phyloP scores from a whole-genome alignment of 1,284 basidiomycete species.

The Tetrapyrgos nigripes region DNA sequence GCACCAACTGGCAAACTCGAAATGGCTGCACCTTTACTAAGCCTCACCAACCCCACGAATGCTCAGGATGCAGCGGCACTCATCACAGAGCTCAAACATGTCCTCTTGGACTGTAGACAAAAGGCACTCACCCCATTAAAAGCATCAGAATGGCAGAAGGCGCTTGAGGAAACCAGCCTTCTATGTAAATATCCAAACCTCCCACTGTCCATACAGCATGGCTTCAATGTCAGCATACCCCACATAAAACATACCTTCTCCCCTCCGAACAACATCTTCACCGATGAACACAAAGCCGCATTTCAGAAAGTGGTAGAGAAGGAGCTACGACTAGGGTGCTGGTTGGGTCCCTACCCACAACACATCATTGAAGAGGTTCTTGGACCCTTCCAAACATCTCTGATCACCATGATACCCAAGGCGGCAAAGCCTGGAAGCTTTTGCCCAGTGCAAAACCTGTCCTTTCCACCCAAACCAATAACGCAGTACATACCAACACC shows the following conservation, averaged over 20 bases:
- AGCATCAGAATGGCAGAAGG: not conserved
- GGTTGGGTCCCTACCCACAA: constrained; percentile 15
- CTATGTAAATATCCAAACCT: constrained; percentile 9
- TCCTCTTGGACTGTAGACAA: not conserved
- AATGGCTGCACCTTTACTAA: constrained; percentile 18
- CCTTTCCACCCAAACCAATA: constrained; percentile 17
- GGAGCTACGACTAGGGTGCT: not conserved
- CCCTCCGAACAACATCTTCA: constrained; percentile 3
- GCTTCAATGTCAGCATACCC: constrained; percentile 15
- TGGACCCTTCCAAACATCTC: constrained; percentile 28
- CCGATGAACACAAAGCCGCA: not conserved
- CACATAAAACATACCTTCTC: constrained; percentile 1
- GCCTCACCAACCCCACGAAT: constrained; percentile 8
- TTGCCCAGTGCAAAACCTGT: constrained; percentile 24
- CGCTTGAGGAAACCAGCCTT: not conserved
- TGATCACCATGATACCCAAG: constrained; percentile 25
- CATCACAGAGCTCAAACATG: constrained; percentile 14
- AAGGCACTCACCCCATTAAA: constrained; percentile 6
- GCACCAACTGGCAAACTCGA: not conserved
- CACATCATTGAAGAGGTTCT: constrained; percentile 16
- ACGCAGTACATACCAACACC: not conserved
- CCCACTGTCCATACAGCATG: constrained; percentile 1
- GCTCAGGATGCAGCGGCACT: not conserved
- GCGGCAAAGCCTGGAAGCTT: constrained; percentile 19
- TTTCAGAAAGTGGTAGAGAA: not conserved